Base-by-base conservation (phyloP, 2,329 filamentous ascomycete species). In the Fusarium sp. region DNA sequence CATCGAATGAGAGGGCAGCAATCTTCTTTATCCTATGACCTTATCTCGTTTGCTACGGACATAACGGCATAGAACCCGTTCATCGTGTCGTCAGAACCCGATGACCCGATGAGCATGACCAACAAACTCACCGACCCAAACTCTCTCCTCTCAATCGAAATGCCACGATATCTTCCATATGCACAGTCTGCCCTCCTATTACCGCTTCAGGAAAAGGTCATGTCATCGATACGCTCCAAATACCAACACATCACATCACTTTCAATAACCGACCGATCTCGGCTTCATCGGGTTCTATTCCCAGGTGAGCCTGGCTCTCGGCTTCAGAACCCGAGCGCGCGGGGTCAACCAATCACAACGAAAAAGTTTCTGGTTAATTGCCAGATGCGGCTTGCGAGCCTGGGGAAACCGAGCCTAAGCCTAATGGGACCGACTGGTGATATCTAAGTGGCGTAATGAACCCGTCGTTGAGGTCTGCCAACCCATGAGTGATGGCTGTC, bases 401-500 rank as follows among this genome's bases (percentile, higher is more conserved):
- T 58, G 40, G 38, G 40, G 33, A 33, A 55, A 20, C 31, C 5
- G 49, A 57, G 45, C 41, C 54, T 57, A 57, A 57, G 13, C 54
- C 44, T 15, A 28, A 41, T 33, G 31, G 10, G 34, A 50, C 53
- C 36, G 53, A 57, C 11, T 31, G 23, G 12, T 26, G 38, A 45
- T 54, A 54, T 45, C 38, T 34, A 16, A 45, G 51, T 45, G 51
- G 38, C 37, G 30, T 34, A 31, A 1, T 18, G 20, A 26, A 16
- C 37, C 36, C 36, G 18, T 42, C 37, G 49, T n/a, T n/a, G 8
- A 23, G 15, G 34, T 23, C 30, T 42, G 26, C 26, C 28, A 28
- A 40, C 47, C 34, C 47, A 38, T 38, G 47, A 6, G 38, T 51
- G 42, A 52, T 26, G 26, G 28, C 34, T 18, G 37, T 13, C 18